phyloP scores from a whole-genome alignment of 441 rosid species.

The Syzygium syzygioides region DNA sequence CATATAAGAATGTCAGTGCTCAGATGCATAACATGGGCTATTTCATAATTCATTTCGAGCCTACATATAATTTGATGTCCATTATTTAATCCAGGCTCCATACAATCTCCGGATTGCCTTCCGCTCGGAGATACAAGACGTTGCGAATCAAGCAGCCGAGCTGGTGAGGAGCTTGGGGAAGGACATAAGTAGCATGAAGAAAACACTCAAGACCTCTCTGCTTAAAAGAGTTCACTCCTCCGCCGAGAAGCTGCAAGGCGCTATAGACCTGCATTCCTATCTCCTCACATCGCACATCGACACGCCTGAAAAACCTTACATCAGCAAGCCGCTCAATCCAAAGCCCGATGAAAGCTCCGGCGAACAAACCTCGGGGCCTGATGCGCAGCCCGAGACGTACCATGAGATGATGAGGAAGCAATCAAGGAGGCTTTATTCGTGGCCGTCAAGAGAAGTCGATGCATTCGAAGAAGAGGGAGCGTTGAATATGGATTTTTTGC shows the following conservation, averaged over 20 bases:
- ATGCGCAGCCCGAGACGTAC: constrained; percentile 26
- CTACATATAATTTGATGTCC: background rate
- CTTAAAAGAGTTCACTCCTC: constrained; percentile 46
- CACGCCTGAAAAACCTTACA: constrained; percentile 19
- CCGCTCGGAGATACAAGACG: constrained; percentile 40
- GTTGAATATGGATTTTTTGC: constrained; percentile 14
- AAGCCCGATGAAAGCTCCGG: constrained; percentile 1
- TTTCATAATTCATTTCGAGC: background rate
- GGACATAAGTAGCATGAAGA: constrained; percentile 42
- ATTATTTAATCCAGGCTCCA: constrained; percentile 35
- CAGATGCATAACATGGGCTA: background rate
- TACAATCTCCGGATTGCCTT: constrained; percentile 41
- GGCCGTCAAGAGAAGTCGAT: constrained; percentile 56
- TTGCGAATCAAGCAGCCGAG: constrained; percentile 47
- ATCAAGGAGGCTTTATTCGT: constrained; percentile 43
- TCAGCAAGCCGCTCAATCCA: constrained; percentile 13
- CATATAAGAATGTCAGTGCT: background rate
- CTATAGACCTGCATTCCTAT: constrained; percentile 46
- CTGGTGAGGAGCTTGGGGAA: constrained; percentile 43
- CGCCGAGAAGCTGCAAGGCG: constrained; percentile 38
- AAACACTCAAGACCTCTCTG: constrained; percentile 24
- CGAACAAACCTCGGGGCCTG: background rate
- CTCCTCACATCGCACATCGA: constrained; percentile 29
- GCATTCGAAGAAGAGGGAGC: constrained; percentile 47
- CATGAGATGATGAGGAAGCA: constrained; percentile 60